A percentile compares a stretch with the other conserved stretches of the same genome.
Evolutionary conservation across 257 asterid genomes (phyloP).

Genomic region (Solanum neorickii): DNA sequence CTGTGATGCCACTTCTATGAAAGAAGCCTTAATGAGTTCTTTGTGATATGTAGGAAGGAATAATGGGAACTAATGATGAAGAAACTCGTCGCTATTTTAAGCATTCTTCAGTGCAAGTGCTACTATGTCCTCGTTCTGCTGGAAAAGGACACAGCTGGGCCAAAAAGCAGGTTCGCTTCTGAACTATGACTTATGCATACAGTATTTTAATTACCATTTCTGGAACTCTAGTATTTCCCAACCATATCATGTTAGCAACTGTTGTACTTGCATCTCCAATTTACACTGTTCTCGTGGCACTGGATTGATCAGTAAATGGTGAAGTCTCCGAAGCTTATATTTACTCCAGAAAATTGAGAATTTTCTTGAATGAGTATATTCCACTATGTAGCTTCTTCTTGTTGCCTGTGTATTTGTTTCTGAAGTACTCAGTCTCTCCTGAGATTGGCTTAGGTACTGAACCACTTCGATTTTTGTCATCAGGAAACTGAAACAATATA

Average conservation of each 20-base stretch:
- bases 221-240: background rate
- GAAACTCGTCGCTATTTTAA: conserved; percentile 85
- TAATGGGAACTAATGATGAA: conserved; percentile 77
- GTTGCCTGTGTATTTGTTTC: background rate
- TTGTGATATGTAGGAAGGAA: conserved; percentile 51
- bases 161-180: conserved; percentile 35
- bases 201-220: background rate
- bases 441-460: background rate
- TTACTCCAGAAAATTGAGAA: background rate
- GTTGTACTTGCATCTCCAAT: background rate
- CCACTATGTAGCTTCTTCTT: background rate
- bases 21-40: background rate
- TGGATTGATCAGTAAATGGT: background rate
- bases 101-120: conserved; percentile 81
- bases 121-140: conserved; percentile 71
- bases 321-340: background rate
- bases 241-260: background rate
- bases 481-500: conserved; percentile 91
- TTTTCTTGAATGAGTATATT: background rate
- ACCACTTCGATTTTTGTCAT: conserved; percentile 2
- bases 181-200: background rate
- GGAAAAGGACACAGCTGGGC: conserved; percentile 78
- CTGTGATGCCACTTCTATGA: background rate
- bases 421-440: background rate
- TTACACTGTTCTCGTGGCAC: background rate